These are phyloP conservation scores for Boletus speciosus DNA, from an alignment of 768 basidiomycete species.

Conservation along the genomic window DNA sequence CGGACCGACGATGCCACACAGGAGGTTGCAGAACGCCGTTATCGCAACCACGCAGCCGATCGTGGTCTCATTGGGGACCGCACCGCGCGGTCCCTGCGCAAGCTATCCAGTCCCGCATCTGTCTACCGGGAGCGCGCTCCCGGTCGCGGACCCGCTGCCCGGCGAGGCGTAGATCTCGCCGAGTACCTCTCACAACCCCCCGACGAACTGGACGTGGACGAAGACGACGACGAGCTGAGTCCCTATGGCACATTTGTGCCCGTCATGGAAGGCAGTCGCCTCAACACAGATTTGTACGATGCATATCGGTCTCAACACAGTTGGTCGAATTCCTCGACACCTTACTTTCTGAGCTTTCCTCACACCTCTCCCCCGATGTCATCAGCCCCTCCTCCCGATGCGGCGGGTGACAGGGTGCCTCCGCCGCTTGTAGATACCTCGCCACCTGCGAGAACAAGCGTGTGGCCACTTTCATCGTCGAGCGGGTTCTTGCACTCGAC, in stretches of 20 bases:
- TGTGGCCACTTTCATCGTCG: slow-evolving; percentile 26
- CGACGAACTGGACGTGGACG: slow-evolving; percentile 57
- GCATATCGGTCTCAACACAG: slow-evolving; percentile 46
- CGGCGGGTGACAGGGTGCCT: slow-evolving; percentile 22
- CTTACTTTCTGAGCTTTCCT: slow-evolving; percentile 22
- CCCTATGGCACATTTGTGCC: slow-evolving; percentile 36
- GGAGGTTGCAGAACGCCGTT: slow-evolving; percentile 76
- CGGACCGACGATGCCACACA: slow-evolving; percentile 26
- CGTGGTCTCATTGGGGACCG: slow-evolving; percentile 60
- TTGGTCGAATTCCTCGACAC: slow-evolving; percentile 28
- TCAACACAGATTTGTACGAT: slow-evolving; percentile 63
- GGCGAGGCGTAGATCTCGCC: slow-evolving; percentile 38
- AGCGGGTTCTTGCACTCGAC: slow-evolving; percentile 25
- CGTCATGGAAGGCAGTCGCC: slow-evolving; percentile 49
- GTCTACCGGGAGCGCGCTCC: slow-evolving; percentile 48
- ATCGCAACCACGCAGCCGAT: slow-evolving; percentile 50
- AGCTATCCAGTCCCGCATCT: slow-evolving; percentile 50
- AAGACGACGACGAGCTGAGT: slow-evolving; percentile 64
- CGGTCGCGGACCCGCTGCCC: slow-evolving; percentile 34
- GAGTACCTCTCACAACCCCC: slow-evolving; percentile 54
- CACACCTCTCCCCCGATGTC: slow-evolving; percentile 26
- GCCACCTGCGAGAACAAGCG: slow-evolving; percentile 16
- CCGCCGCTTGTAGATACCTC: slow-evolving; percentile 30
- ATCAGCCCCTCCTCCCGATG: slow-evolving; percentile 25
- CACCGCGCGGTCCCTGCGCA: slow-evolving; percentile 60